Percentiles rank a stretch among this genome's conserved stretches.
These are phyloP conservation scores for Diaporthe longicolla DNA, from an alignment of 2,329 filamentous ascomycete species.

Conservation along the genomic window DNA sequence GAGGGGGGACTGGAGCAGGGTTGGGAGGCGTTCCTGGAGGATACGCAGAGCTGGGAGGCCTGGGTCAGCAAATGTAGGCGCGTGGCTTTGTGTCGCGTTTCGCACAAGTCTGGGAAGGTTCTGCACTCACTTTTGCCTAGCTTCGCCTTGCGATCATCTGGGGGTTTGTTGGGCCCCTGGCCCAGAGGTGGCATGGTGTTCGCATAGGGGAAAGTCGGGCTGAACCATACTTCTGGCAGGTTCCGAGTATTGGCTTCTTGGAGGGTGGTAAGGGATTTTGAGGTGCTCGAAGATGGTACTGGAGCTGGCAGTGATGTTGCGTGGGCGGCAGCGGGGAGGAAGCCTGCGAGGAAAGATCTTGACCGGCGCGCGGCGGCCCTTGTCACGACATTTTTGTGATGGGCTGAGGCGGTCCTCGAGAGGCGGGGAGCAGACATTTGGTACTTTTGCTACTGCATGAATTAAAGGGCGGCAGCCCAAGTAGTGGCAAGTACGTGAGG, in stretches of 20 bases:
- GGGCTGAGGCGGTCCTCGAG: slow-evolving; percentile 49
- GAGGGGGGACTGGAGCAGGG: slow-evolving; percentile 75
- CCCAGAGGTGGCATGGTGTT: slow-evolving; percentile 45
- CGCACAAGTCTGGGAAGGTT: neutral
- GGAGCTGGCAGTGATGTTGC: slow-evolving; percentile 38
- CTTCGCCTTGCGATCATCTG: slow-evolving; percentile 72
- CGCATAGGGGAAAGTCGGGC: slow-evolving; percentile 53
- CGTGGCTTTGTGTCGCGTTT: neutral
- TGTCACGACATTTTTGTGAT: slow-evolving; percentile 47
- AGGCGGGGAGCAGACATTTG: slow-evolving; percentile 54
- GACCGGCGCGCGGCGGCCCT: slow-evolving; percentile 46
- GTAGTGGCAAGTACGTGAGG: slow-evolving; percentile 36
- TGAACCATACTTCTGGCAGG: slow-evolving; percentile 61
- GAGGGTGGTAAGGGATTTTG: slow-evolving; percentile 44
- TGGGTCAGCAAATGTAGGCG: slow-evolving; percentile 3
- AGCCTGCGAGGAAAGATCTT: slow-evolving; percentile 42
- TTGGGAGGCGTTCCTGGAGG: slow-evolving; percentile 77
- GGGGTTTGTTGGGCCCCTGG: slow-evolving; percentile 52
- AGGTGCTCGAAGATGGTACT: slow-evolving; percentile 33
- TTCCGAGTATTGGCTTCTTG: slow-evolving; percentile 48
- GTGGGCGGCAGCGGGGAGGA: slow-evolving; percentile 36
- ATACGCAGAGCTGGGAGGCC: slow-evolving; percentile 69
- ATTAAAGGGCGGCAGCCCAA: neutral
- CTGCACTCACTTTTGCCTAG: slow-evolving; percentile 70
- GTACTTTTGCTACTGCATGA: slow-evolving; percentile 47